phyloP scores from a whole-genome alignment of 208 protist genomes.

The Acanthamoeba castellanii region DNA sequence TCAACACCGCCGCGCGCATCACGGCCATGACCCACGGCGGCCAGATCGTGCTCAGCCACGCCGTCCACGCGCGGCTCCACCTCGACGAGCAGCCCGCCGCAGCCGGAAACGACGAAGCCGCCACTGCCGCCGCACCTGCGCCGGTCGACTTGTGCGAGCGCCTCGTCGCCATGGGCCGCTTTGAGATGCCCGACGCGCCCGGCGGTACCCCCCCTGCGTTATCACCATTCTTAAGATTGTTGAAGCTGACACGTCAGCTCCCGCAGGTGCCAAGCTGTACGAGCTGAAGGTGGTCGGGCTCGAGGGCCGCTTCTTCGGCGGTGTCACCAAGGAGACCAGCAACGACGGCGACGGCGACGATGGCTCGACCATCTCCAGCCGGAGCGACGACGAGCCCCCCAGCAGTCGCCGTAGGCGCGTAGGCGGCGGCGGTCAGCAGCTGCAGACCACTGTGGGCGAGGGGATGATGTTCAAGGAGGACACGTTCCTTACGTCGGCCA shows the following conservation, averaged over 20 bases:
- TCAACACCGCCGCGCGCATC: slow-evolving; percentile 18
- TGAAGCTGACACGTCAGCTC: too few relatives aligned
- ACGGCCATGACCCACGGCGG: background rate
- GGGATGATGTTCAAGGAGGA: slow-evolving; percentile 36
- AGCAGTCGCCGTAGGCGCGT: background rate
- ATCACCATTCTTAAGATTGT: too few relatives aligned
- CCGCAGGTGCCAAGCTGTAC: background rate
- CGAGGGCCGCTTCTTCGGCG: slow-evolving; percentile 41
- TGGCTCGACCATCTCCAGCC: too few relatives aligned
- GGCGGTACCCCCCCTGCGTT: background rate
- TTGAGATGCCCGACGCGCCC: slow-evolving; percentile 17
- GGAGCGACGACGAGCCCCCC: background rate
- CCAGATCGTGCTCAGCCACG: slow-evolving; percentile 1
- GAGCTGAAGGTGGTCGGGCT: background rate
- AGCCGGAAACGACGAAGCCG: too few relatives aligned
- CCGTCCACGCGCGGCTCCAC: background rate
- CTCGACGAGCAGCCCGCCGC: background rate
- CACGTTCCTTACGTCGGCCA: background rate
- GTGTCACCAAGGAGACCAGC: background rate
- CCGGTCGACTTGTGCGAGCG: background rate
- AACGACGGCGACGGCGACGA: background rate
- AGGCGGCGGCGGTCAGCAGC: background rate
- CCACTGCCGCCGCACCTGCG: too few relatives aligned
- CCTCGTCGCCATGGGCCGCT: background rate
- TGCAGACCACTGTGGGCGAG: slow-evolving; percentile 19